Evolutionary conservation across 768 basidiomycete species (phyloP).

Genomic region (Leccinum aurantiacum): DNA sequence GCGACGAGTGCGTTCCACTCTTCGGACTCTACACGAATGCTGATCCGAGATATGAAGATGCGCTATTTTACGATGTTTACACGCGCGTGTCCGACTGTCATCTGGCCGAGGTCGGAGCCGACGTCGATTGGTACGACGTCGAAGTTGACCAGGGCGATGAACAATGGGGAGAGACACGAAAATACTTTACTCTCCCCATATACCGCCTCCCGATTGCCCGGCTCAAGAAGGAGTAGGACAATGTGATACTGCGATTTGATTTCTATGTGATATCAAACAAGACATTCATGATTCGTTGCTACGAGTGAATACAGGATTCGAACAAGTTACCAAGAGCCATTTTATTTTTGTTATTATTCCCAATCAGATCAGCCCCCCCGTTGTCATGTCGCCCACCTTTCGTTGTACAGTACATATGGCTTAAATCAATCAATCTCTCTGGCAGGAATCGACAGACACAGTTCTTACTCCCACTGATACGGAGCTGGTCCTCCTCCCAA

Average conservation of each 20-base stretch:
- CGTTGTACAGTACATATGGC: background rate
- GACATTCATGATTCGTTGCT: background rate
- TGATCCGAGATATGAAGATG: slow-evolving; percentile 49
- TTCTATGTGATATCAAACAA: background rate
- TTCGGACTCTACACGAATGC: background rate
- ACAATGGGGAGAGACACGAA: slow-evolving; percentile 73
- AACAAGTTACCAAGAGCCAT: background rate
- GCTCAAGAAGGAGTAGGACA: slow-evolving; percentile 23
- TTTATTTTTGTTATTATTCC: slow-evolving; percentile 3
- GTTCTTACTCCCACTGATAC: background rate
- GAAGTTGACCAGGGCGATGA: slow-evolving; percentile 58
- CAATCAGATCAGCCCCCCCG: slow-evolving; percentile 1
- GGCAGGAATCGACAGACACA: slow-evolving; percentile 1
- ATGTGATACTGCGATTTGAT: background rate
- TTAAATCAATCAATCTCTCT: background rate
- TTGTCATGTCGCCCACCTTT: slow-evolving; percentile 20
- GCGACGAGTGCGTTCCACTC: slow-evolving; percentile 71
- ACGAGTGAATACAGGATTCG: background rate
- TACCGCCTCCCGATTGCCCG: slow-evolving; percentile 66
- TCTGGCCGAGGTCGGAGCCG: slow-evolving; percentile 76
- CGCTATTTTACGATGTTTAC: slow-evolving; percentile 89
- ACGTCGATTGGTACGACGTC: slow-evolving; percentile 80
- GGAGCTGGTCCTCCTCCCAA: slow-evolving; percentile 24
- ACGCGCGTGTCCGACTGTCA: slow-evolving; percentile 83
- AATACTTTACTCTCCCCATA: slow-evolving; percentile 75